Evolutionary conservation across 23 red algal species (phyloP).

Genomic region (Gracilaria caudata): DNA sequence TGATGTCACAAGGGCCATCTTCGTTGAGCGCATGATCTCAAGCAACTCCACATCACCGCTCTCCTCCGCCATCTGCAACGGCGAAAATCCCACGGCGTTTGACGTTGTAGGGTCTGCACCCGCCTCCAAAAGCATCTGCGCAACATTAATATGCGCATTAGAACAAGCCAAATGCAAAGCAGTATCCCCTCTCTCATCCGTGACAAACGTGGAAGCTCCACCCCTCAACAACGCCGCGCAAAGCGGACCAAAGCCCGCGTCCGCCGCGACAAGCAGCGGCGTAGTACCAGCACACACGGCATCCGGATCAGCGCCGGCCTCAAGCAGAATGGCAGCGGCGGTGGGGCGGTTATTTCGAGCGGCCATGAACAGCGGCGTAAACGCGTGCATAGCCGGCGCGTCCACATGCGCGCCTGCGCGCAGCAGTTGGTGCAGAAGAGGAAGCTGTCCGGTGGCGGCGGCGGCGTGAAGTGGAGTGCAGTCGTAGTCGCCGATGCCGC

Average conservation of each 20-base stretch:
- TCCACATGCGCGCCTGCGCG: conserved; percentile 35
- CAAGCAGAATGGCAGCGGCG: conserved; percentile 21
- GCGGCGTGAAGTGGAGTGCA: conserved; percentile 59
- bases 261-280: conserved; percentile 34
- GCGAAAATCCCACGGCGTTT: conserved; percentile 13
- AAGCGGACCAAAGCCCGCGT: conserved; percentile 23
- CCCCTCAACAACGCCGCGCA: conserved; percentile 11
- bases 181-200: conserved; percentile 15
- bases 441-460: conserved; percentile 44
- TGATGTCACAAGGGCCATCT: not conserved
- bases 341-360: conserved; percentile 27
- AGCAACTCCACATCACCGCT: conserved; percentile 1
- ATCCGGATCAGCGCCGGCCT: conserved; percentile 49
- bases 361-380: conserved; percentile 51
- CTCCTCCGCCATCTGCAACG: conserved; percentile 20
- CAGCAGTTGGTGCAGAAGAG: conserved; percentile 28
- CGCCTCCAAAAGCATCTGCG: conserved; percentile 25
- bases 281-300: conserved; percentile 7
- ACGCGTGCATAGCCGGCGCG: conserved; percentile 20
- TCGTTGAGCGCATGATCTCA: conserved; percentile 17
- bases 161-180: conserved; percentile 39
- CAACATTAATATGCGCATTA: conserved; percentile 14
- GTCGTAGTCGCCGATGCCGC: conserved; percentile 56
- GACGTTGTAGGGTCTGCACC: conserved; percentile 1
- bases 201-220: conserved; percentile 18